Base-by-base conservation (phyloP, 371 early-diverging fungal genomes). In the Thermomucor indicae-seudaticae region DNA sequence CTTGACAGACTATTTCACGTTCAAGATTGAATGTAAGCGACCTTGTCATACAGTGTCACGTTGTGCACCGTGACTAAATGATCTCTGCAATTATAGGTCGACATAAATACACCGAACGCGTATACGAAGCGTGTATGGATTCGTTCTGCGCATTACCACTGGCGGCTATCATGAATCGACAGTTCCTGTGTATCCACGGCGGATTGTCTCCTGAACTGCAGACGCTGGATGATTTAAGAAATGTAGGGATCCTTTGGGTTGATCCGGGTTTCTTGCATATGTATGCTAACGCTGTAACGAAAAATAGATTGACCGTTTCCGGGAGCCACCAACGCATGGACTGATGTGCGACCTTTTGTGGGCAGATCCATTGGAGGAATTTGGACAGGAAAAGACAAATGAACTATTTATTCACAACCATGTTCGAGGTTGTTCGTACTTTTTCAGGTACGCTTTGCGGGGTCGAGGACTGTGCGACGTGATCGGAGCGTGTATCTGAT, bases 161-260 rank as follows among this genome's bases (percentile, higher is more conserved):
- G 30, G 92, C 91, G 22, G 98, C 97, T 11, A 71, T 99, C 24
- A 90, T 99, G 75, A 97, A 97, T 79, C 87, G 92, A 64, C 96
- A 96, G 57, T 94, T 97, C 58, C 70, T 99, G 25, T 99, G 99
- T 65, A 89, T 99, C 60, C 99, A 99, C 64, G 99, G 99, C 49
- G 99, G 99, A 23, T 78, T 99, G 37, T 97, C 97, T 0, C 99
- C 99, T 2, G 92, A 97, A 61, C 59, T 96, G 54, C 79, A 79
- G 47, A 85, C 94, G 43, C 66, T 92, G 28, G 85, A 94, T 53
- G 93, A 97, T 57, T 72, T 96, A 50, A 78, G 86, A 28, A 68
- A 64, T 8, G 91, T 87, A 72, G 51, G 70, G 30, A 24, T 32
- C 22, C 25, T 32, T 43, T 23, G 34, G 11, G 0, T 37, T 37